Conservation (phyloP, 75 land plant genomes). For the Isoetes taiwanensis region DNA sequence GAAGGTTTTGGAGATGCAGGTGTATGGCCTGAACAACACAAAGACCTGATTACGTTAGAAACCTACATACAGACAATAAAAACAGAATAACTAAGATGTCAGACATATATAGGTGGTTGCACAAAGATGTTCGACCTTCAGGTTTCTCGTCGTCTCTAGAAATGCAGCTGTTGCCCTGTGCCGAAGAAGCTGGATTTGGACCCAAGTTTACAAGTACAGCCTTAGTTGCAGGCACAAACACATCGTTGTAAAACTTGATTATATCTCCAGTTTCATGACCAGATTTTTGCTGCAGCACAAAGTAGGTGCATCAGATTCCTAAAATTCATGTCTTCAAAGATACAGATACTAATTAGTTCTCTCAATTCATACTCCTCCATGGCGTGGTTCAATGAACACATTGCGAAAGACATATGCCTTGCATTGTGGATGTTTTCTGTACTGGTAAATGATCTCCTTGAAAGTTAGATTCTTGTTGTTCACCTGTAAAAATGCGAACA, state of each 20-base stretch:
- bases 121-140: conserved; percentile 30
- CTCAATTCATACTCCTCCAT: conserved; percentile 34
- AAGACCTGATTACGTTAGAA: too few relatives aligned
- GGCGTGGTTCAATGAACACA: conserved; percentile 55
- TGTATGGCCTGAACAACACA: conserved; percentile 45
- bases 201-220: conserved; percentile 58
- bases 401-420: conserved; percentile 74
- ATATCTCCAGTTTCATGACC: conserved; percentile 83
- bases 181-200: conserved; percentile 14
- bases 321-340: neutral
- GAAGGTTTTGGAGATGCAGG: conserved; percentile 71
- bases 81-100: neutral
- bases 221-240: conserved; percentile 74
- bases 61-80: conserved; percentile 2
- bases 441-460: conserved; percentile 63
- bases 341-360: neutral
- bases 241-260: conserved; percentile 77
- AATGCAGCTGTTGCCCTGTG: conserved; percentile 16
- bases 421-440: conserved; percentile 82
- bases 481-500: conserved; percentile 67
- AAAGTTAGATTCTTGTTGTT: conserved; percentile 58
- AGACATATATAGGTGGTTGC: neutral
- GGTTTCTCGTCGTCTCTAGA: conserved; percentile 14
- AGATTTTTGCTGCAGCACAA: conserved; percentile 26
- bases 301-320: neutral